Base-by-base conservation (phyloP, 2,329 filamentous ascomycete genomes). In the Paecilomyces sp. region DNA sequence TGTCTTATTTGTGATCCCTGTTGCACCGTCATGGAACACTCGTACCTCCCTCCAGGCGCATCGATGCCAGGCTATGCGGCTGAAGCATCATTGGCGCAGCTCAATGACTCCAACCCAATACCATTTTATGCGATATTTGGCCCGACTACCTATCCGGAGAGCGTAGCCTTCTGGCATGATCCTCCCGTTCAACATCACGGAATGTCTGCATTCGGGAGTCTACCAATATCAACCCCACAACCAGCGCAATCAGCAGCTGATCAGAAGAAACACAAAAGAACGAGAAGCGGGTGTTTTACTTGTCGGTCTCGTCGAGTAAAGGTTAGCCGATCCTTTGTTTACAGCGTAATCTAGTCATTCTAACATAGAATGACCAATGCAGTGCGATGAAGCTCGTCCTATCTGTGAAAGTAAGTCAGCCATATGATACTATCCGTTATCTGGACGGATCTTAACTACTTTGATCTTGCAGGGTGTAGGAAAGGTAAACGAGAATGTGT, bases 331-430 rank as follows among this genome's bases (percentile, higher is more conserved):
- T 55, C 52, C 54, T 33, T 11, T 36, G 3, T 34, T 31, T 53
- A 56, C 62, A 63, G 50, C 64, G 36, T 58, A 41, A 41, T 57
- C 57, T 18, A 33, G 18, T 56, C 55, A 50, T 4, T 36, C 56
- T 57, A 22, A 30, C 9, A 18, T 41, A 24, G 15, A 56, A 52
- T 28, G 34, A 15, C 34, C 60, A 9, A 25, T 54, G 56, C 64
- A 96, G 90, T 99, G 94, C 74, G 94, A 97, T 72, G 94, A 99
- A 76, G 84, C 81, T 24, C 90, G 88, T 67, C 94, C 94, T 12
- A 82, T 90, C 57, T 97, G 94, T 76, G 92, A 97, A 72, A 77
- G 83, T 85, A 74, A 70, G 83, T 79, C 30, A 55, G 54, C 33
- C 9, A n/a, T 4, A 33, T 25, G 6, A 36, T 25, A 47, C n/a